These are phyloP conservation scores for Calonectria crousiana DNA, from an alignment of 2,329 filamentous ascomycete genomes.

Conservation along the genomic window DNA sequence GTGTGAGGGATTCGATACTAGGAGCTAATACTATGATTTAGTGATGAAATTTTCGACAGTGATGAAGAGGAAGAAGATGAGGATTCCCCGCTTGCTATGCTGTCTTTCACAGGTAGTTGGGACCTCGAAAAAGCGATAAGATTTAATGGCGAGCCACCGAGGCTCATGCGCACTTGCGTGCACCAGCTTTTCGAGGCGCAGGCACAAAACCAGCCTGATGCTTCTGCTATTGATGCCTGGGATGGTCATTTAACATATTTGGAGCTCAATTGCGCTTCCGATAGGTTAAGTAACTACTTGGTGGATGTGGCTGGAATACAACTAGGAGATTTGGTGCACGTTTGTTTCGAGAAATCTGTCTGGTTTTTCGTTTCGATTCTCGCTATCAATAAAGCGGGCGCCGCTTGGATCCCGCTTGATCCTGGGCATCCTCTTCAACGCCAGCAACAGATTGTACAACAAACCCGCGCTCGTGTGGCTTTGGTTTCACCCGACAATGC, in stretches of 20 bases:
- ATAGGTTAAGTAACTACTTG: constrained; percentile 18
- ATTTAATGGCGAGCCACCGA: not conserved
- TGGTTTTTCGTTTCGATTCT: constrained; percentile 9
- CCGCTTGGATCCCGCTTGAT: constrained; percentile 1
- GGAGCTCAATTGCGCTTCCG: constrained; percentile 24
- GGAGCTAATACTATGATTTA: not conserved
- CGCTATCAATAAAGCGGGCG: constrained; percentile 1
- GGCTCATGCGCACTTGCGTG: constrained; percentile 15
- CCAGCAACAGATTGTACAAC: constrained; percentile 4
- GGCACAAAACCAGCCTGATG: constrained; percentile 12
- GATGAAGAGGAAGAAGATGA: constrained; percentile 10
- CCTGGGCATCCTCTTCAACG: not conserved
- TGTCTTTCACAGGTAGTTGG: constrained; percentile 8
- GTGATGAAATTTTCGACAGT: constrained; percentile 13
- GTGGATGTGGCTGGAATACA: constrained; percentile 7
- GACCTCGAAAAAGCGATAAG: not conserved
- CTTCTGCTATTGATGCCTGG: constrained; percentile 41
- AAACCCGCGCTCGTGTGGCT: not conserved
- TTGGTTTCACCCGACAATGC: constrained; percentile 4
- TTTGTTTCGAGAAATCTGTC: constrained; percentile 23
- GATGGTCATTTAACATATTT: constrained; percentile 33
- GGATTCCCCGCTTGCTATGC: not conserved
- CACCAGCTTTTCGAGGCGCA: constrained; percentile 26
- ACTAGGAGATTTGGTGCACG: constrained; percentile 10
- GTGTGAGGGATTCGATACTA: not conserved